phyloP scores from a whole-genome alignment of 2,329 filamentous ascomycete genomes.

The Aspergillus sp. region DNA sequence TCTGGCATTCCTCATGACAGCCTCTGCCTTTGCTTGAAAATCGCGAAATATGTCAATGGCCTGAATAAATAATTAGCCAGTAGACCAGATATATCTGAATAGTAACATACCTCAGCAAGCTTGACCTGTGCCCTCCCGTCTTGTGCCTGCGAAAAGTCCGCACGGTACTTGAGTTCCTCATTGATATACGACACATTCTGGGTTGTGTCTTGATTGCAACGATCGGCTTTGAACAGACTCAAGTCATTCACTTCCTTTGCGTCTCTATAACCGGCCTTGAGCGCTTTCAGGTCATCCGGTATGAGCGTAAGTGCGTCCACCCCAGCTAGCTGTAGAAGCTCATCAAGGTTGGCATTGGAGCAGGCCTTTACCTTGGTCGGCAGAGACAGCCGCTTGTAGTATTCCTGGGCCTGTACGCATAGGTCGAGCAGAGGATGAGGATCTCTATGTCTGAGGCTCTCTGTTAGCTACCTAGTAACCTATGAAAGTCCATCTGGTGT shows the following conservation, averaged over 20 bases:
- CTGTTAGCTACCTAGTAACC: neutral
- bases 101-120: neutral
- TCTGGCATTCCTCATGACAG: neutral
- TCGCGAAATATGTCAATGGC: neutral
- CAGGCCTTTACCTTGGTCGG: neutral
- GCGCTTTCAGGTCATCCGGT: neutral
- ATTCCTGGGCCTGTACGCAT: neutral
- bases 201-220: neutral
- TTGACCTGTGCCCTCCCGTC: neutral
- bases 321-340: neutral
- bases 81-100: fast-evolving
- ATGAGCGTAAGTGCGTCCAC: neutral
- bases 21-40: neutral
- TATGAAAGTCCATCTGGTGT: too few relatives aligned
- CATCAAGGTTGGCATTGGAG: neutral
- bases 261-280: neutral
- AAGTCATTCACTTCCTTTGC: neutral
- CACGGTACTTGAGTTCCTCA: neutral
- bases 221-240: neutral
- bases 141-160: neutral
- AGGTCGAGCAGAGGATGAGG: neutral
- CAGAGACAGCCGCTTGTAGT: neutral
- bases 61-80: neutral
- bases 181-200: neutral
- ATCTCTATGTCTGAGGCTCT: neutral